Evolutionary conservation across 768 basidiomycete genomes (phyloP).

Genomic region (Boletus sp.): DNA sequence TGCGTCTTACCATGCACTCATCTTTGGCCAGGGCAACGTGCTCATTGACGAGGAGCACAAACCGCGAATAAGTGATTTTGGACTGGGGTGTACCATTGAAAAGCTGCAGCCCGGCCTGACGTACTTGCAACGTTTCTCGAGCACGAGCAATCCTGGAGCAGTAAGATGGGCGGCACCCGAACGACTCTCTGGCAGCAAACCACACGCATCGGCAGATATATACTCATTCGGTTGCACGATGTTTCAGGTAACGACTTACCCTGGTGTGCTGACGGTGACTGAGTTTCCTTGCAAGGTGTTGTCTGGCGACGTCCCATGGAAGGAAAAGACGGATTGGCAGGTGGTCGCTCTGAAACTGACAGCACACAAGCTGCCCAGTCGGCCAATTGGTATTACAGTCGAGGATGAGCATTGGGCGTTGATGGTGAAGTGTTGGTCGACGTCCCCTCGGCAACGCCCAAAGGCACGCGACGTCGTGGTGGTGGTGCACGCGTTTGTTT

Average conservation of each 20-base stretch:
- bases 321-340: background rate
- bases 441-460: background rate
- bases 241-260: background rate
- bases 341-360: background rate
- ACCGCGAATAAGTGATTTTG: background rate
- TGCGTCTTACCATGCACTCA: background rate
- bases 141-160: background rate
- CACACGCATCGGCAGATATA: background rate
- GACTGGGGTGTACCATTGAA: background rate
- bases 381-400: background rate
- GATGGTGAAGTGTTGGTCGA: constrained; percentile 1
- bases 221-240: constrained; percentile 4
- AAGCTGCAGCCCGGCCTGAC: background rate
- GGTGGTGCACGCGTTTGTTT: background rate
- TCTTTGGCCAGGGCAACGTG: background rate
- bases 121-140: background rate
- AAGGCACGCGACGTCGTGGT: background rate
- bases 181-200: background rate
- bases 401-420: background rate
- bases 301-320: constrained; percentile 8
- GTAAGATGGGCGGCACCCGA: constrained; percentile 3
- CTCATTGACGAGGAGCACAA: background rate
- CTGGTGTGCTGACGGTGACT: too few relatives aligned
- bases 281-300: background rate
- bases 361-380: background rate